phyloP scores from a whole-genome alignment of 192 early-diverging fungal genomes.

The Backusella tuberculispora region DNA sequence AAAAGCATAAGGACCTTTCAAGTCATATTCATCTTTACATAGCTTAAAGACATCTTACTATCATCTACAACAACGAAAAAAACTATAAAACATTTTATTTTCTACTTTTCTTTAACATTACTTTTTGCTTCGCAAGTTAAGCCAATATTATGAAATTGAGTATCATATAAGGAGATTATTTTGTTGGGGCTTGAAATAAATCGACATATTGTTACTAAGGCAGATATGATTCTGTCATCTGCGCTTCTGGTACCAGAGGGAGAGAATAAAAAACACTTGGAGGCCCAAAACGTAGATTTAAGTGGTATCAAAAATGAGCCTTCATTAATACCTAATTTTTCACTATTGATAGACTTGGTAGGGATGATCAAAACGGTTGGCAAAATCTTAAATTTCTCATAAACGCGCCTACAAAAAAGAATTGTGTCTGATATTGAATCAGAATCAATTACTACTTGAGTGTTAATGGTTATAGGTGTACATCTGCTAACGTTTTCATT shows the following conservation, averaged over 20 bases:
- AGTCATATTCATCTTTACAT: too few species aligned
- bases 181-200: conserved; percentile 7
- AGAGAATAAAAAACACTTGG: conserved; percentile 6
- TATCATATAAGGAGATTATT: conserved; percentile 10
- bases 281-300: conserved; percentile 13
- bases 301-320: conserved; percentile 14
- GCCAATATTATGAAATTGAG: conserved; percentile 11
- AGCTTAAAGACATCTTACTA: background rate
- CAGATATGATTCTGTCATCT: background rate
- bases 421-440: background rate
- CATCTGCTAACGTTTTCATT: too few species aligned
- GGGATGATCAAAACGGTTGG: conserved; percentile 6
- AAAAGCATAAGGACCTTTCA: too few species aligned
- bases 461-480: too few species aligned
- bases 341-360: background rate
- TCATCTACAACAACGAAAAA: background rate
- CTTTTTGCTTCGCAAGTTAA: conserved; percentile 8
- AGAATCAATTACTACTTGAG: background rate
- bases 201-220: background rate
- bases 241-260: background rate
- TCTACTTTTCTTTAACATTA: background rate
- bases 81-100: background rate
- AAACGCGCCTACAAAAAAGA: background rate
- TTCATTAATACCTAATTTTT: conserved; percentile 12
- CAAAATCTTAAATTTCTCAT: background rate